Evolutionary conservation across 768 basidiomycete species (phyloP).

Genomic region (Mycena vulgaris): DNA sequence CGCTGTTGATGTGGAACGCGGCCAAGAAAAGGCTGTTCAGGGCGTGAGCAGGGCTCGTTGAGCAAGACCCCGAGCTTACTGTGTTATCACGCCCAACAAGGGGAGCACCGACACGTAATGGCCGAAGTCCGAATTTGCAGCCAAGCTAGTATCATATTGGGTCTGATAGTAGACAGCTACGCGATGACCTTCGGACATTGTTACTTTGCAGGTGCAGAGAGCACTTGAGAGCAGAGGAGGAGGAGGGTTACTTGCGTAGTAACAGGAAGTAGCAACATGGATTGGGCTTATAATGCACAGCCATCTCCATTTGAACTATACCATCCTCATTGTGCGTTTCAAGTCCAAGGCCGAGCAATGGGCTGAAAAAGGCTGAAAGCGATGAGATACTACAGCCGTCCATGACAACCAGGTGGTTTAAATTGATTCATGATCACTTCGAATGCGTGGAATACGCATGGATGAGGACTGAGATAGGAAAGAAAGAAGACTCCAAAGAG

Average conservation of each 20-base stretch:
- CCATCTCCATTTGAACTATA: slow-evolving; percentile 3
- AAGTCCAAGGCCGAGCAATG: too few species aligned
- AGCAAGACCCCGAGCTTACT: slow-evolving; percentile 22
- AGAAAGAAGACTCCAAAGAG: too few species aligned
- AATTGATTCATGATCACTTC: too few species aligned
- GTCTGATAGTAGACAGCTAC: slow-evolving; percentile 47
- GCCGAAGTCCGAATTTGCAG: slow-evolving; percentile 32
- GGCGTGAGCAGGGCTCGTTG: not conserved
- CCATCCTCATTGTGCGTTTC: too few species aligned
- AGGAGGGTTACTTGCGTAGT: too few species aligned
- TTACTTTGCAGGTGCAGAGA: not conserved
- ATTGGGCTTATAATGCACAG: slow-evolving; percentile 24
- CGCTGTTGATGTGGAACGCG: slow-evolving; percentile 44
- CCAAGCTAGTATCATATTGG: slow-evolving; percentile 37
- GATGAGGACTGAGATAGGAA: too few species aligned
- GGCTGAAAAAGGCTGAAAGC: too few species aligned
- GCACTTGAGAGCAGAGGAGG: not conserved
- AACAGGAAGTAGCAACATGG: too few species aligned
- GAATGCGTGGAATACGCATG: too few species aligned
- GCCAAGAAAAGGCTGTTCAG: slow-evolving; percentile 40
- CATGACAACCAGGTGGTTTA: slow-evolving; percentile 22
- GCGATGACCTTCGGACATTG: slow-evolving; percentile 42
- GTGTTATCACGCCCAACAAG: slow-evolving; percentile 41
- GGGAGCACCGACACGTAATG: slow-evolving; percentile 44
- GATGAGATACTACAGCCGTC: not conserved